Base-by-base conservation (phyloP, 2,329 filamentous ascomycete species). In the Ceratocystis cubensis region DNA sequence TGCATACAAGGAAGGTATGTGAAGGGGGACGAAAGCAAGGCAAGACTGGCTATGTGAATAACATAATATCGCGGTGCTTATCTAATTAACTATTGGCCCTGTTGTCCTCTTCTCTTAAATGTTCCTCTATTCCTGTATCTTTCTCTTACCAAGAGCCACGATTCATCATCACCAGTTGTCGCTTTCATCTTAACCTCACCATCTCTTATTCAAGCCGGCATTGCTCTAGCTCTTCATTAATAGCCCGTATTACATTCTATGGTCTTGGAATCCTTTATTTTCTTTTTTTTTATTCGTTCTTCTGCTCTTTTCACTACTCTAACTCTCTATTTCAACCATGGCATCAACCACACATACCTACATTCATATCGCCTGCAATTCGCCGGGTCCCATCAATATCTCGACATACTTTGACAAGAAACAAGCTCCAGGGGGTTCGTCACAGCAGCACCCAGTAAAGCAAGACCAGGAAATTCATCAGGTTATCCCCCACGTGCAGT, bases 41-140 rank as follows among this genome's bases (percentile, higher is more conserved):
- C 37, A 68, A 68, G 50, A 50, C 48, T 53, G 61, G 17, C 17
- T 64, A 64, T 13, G 7, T 57, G 46, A 53, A 66, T 66, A 66
- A 41, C 37, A 28, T 13, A 15, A 8, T 59, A 59, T n/a, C 56
- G 15, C 6, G 28, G 48, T 53, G 37, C 10, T 25, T 53, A 53
- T 28, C 10, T 25, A 22, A 53, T 15, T 41, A 28, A 15, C 20
- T 6, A 2, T 53, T 53, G 8, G 17, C 46, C 46, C 15, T 59
- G 17, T 59, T 59, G 4, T n/a, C 33, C 7, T 59, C 5, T 37
- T 20, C 2, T 33, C 13, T 33, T 33, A 15, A 13, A 30, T 30
- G 3, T 25, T 20, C 10, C 28, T n/a, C 33, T 37, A 6, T 59
- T 25, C n/a, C n/a, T 50, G n/a, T 50, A 1, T 59, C 25, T 59